Percentiles rank a stretch among this genome's conserved stretches.
Evolutionary conservation across 2,329 filamentous ascomycete species (phyloP).

Genomic region (Penicillium sp.): DNA sequence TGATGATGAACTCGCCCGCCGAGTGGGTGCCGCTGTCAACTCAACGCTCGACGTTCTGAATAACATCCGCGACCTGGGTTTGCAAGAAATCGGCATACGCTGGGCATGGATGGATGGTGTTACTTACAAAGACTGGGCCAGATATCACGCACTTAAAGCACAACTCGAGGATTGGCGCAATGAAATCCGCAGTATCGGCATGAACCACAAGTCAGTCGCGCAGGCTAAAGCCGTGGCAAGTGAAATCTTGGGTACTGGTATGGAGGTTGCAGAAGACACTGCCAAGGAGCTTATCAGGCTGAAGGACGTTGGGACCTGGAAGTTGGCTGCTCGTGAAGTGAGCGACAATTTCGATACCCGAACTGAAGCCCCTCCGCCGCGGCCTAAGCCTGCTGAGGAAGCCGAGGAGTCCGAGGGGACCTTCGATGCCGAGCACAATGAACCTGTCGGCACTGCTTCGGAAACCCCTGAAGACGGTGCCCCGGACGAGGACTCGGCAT

Average conservation of each 20-base stretch:
- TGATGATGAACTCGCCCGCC: constrained; percentile 62
- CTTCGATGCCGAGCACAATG: neutral
- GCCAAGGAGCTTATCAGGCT: constrained; percentile 74
- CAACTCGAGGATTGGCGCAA: constrained; percentile 79
- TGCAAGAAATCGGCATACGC: constrained; percentile 84
- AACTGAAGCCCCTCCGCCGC: constrained; percentile 35
- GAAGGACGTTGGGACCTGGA: constrained; percentile 80
- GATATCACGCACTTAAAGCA: constrained; percentile 82
- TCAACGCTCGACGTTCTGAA: constrained; percentile 79
- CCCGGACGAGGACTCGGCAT: neutral
- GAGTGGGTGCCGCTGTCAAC: constrained; percentile 68
- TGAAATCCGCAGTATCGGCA: constrained; percentile 72
- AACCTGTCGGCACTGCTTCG: neutral
- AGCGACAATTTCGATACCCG: constrained; percentile 75
- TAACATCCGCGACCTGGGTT: constrained; percentile 72
- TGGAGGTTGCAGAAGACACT: constrained; percentile 71
- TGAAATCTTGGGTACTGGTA: constrained; percentile 70
- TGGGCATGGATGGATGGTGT: constrained; percentile 96
- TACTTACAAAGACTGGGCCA: constrained; percentile 95
- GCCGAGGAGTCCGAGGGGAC: constrained; percentile 9
- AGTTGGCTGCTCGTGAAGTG: constrained; percentile 68
- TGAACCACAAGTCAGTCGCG: constrained; percentile 65
- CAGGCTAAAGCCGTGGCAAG: constrained; percentile 64
- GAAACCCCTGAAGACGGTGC: neutral
- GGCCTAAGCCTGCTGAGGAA: constrained; percentile 23